Evolutionary conservation across 1,284 basidiomycete species (phyloP).

Genomic region (Ceratobasidium sp.): DNA sequence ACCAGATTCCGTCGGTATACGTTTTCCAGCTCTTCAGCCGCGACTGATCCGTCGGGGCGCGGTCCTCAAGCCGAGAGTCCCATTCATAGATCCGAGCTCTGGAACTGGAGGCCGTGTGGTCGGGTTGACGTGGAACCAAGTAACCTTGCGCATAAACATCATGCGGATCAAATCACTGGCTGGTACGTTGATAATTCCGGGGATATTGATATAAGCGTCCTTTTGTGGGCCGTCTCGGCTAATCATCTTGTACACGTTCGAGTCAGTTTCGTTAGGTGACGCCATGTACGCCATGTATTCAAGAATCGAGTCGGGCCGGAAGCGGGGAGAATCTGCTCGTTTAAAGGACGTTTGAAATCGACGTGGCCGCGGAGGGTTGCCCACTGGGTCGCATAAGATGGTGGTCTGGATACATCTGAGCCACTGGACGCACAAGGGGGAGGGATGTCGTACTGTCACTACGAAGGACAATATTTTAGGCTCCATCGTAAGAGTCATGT

Average conservation of each 20-base stretch:
- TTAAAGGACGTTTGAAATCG: neutral
- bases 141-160: conserved; percentile 5
- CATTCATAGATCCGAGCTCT: neutral
- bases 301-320: neutral
- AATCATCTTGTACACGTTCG: neutral
- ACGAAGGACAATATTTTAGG: neutral
- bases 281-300: conserved; percentile 4
- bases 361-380: neutral
- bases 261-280: neutral
- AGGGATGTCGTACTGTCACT: neutral
- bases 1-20: conserved; percentile 11
- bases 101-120: neutral
- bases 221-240: neutral
- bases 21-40: conserved; percentile 12
- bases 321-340: neutral
- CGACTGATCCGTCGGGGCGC: neutral
- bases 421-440: neutral
- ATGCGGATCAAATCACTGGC: neutral
- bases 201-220: neutral
- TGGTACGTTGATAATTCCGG: neutral
- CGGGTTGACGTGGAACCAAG: neutral
- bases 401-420: neutral
- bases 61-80: neutral
- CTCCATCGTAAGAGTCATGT: conserved; percentile 19
- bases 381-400: neutral